Percentiles rank a stretch among this genome's conserved stretches.
These are phyloP conservation scores for Raffaelea albimanens DNA, from an alignment of 2,329 filamentous ascomycete genomes.

Conservation along the genomic window DNA sequence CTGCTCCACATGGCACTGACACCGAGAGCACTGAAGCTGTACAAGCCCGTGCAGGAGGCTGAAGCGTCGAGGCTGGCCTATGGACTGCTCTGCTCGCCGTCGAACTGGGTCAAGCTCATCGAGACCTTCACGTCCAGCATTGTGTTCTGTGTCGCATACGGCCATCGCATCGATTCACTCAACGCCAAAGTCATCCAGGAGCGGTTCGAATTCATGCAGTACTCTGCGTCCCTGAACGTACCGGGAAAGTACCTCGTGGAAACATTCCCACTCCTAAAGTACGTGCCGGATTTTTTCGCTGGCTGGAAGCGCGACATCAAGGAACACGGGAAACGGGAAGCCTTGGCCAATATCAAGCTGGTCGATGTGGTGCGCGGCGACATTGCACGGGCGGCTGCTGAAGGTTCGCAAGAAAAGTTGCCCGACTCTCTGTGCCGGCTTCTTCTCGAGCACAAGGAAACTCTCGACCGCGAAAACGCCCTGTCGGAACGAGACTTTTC, in stretches of 20 bases:
- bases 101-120: slow-evolving; percentile 33
- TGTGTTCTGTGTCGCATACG: slow-evolving; percentile 41
- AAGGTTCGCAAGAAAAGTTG: slow-evolving; percentile 18
- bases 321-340: slow-evolving; percentile 25
- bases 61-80: slow-evolving; percentile 34
- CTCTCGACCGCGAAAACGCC: slow-evolving; percentile 22
- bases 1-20: slow-evolving; percentile 33
- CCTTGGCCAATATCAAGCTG: slow-evolving; percentile 29
- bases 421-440: slow-evolving; percentile 33
- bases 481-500: slow-evolving; percentile 31
- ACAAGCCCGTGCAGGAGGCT: slow-evolving; percentile 38
- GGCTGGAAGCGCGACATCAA: slow-evolving; percentile 37
- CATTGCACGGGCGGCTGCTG: slow-evolving; percentile 23
- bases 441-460: slow-evolving; percentile 28
- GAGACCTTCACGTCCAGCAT: slow-evolving; percentile 38
- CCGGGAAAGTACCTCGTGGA: slow-evolving; percentile 35
- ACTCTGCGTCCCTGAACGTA: slow-evolving; percentile 35
- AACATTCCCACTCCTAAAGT: slow-evolving; percentile 31
- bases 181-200: slow-evolving; percentile 35
- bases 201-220: slow-evolving; percentile 37
- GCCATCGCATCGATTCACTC: slow-evolving; percentile 37
- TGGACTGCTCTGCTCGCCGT: slow-evolving; percentile 28
- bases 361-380: slow-evolving; percentile 29
- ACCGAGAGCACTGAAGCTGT: slow-evolving; percentile 30
- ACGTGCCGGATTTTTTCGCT: slow-evolving; percentile 32